Conservation (phyloP, 805 yeast species). For the Barnettozyma sucrosica region DNA sequence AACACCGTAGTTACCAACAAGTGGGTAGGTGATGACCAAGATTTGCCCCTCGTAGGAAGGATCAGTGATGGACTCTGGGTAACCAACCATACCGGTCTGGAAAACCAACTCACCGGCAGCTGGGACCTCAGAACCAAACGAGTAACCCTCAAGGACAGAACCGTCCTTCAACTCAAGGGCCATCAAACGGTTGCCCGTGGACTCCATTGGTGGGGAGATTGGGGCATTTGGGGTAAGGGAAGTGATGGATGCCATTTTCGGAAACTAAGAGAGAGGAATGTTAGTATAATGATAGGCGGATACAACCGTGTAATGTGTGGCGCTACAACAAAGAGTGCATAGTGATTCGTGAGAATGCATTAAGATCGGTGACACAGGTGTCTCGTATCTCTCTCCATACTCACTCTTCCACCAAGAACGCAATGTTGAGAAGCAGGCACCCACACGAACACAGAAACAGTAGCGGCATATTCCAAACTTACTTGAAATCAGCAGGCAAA, state of each 20-base stretch:
- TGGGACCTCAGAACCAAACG: constrained; percentile 88
- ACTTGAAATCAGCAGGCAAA: neutral
- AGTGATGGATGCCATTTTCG: constrained; percentile 11
- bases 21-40: constrained; percentile 90
- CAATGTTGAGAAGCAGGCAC: neutral
- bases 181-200: constrained; percentile 76
- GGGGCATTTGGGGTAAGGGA: constrained; percentile 56
- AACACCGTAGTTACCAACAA: constrained; percentile 98
- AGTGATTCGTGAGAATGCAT: neutral
- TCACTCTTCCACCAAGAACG: constrained; percentile 5
- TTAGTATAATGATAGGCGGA: neutral
- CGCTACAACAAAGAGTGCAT: neutral
- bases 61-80: constrained; percentile 96
- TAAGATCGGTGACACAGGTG: neutral
- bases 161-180: constrained; percentile 89
- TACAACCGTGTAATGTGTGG: neutral
- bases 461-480: neutral
- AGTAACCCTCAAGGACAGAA: constrained; percentile 82
- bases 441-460: neutral
- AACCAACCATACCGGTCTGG: constrained; percentile 99
- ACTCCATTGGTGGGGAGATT: constrained; percentile 83
- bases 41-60: constrained; percentile 98
- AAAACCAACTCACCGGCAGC: constrained; percentile 97
- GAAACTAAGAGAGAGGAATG: neutral
- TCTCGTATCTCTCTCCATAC: constrained; percentile 6